Evolutionary conservation across 495 filamentous ascomycete species (phyloP).

Genomic region (Lasiosphaeris hirsuta): DNA sequence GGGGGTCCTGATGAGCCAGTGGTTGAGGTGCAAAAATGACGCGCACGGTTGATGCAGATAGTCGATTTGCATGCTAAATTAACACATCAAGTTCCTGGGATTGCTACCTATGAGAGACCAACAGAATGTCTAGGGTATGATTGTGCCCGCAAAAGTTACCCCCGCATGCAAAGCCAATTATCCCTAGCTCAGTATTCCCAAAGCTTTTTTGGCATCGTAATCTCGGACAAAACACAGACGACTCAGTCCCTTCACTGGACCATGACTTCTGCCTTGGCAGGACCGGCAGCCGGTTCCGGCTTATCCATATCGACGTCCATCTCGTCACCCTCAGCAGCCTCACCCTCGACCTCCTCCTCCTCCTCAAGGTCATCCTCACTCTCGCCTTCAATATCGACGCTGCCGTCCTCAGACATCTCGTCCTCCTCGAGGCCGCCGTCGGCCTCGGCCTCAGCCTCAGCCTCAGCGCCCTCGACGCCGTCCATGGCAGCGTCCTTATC

Average conservation of each 20-base stretch:
- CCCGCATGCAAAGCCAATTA: conserved; percentile 16
- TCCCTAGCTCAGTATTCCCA: conserved; percentile 5
- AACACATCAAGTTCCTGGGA: neutral
- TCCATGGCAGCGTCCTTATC: conserved; percentile 82
- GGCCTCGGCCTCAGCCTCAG: conserved; percentile 36
- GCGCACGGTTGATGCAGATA: too few relatives aligned
- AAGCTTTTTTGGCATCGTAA: neutral
- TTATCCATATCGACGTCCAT: conserved; percentile 69
- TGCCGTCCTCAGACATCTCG: conserved; percentile 81
- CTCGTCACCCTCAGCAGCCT: conserved; percentile 68
- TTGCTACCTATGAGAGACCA: neutral
- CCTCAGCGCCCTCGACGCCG: conserved; percentile 53
- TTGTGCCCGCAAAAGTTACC: neutral
- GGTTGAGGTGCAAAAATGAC: too few relatives aligned
- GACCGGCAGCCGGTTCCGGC: conserved; percentile 15
- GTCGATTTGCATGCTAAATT: neutral
- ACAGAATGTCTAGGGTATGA: conserved; percentile 24
- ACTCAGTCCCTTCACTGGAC: conserved; percentile 7
- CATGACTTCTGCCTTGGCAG: conserved; percentile 13
- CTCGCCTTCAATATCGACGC: conserved; percentile 94
- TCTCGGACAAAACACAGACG: too few relatives aligned
- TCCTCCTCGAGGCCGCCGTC: conserved; percentile 57
- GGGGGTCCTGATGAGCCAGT: too few relatives aligned
- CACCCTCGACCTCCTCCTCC: conserved; percentile 75
- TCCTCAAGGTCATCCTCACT: conserved; percentile 79